Evolutionary conservation across 371 early-diverging fungal species (phyloP), one percentile per base, ranked within the genome.

Genomic region (Mortierella sp.): DNA sequence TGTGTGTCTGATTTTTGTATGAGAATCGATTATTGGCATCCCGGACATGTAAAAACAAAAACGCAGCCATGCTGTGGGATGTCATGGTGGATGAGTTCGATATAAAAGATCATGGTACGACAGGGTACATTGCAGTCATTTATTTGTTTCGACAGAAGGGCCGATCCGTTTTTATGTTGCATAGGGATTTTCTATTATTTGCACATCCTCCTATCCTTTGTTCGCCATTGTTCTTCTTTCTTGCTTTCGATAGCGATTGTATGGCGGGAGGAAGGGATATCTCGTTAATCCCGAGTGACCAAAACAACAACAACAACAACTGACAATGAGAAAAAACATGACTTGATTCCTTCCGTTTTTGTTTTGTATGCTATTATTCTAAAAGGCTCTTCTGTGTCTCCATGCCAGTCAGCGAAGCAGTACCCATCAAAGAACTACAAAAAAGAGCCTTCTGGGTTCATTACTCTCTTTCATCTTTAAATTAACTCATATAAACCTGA

Each of bases 361-460:
- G 48, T n/a, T 22, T 53, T 53, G 34, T 16, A 58, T 58, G 61
- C 22, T 22, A 34, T 55, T 19, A 55, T 55, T 55, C 55, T 19
- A 58, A 58, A 58, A 34, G 22, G 61, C 61, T 58, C 34, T 34
- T 58, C 34, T 58, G 61, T 34, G 61, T 58, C 61, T 58, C 58
- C 58, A 58, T 19, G 29, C 58, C 34, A 14, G 19, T 31, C 61
- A 34, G 34, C 31, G 16, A 13, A 58, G 34, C 29, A 31, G 16
- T 16, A 16, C 58, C 61, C 2, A 34, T 34, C 19, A 10, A 41
- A 10, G 10, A 10, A 41, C 7, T n/a, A n/a, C 4, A 10, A 41
- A 9, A 53, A 29, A 29, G 61, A 58, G 61, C 61, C 61, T 11
- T 55, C n/a, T n/a, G n/a, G n/a, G 4, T 29, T 55, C 14, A 31